Conservation (phyloP, 1,284 basidiomycete species). For the Apiotrichum porosum region DNA sequence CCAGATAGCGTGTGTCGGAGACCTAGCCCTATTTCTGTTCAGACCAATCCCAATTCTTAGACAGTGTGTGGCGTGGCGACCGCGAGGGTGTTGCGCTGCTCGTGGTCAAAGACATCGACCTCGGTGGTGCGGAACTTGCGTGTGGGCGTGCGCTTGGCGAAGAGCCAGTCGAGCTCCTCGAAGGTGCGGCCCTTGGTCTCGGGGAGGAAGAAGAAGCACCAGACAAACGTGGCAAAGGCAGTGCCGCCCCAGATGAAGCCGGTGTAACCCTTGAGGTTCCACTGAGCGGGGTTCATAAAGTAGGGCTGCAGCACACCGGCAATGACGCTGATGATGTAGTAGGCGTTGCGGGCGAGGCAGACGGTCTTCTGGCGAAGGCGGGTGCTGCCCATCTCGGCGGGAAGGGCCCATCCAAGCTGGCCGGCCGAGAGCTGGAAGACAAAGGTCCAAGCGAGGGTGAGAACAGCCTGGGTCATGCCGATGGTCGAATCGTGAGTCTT, state of each 20-base stretch:
- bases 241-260: conserved; percentile 10
- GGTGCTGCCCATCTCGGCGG: conserved; percentile 18
- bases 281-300: not conserved
- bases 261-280: not conserved
- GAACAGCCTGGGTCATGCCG: conserved; percentile 6
- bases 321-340: not conserved
- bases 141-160: conserved; percentile 7
- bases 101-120: no score
- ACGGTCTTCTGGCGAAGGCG: conserved; percentile 5
- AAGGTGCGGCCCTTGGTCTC: conserved; percentile 33
- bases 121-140: not conserved
- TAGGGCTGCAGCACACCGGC: not conserved
- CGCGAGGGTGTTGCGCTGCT: no score
- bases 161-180: conserved; percentile 35
- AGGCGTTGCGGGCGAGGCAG: not conserved
- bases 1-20: no score
- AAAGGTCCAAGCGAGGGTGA: conserved; percentile 19
- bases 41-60: no score
- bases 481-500: not conserved
- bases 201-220: conserved; percentile 29
- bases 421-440: conserved; percentile 15
- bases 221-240: conserved; percentile 19
- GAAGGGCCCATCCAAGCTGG: conserved; percentile 16
- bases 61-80: no score
- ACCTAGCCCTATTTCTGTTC: no score